phyloP scores from a whole-genome alignment of 129 eudicot genomes.

The Sambucus nigra region DNA sequence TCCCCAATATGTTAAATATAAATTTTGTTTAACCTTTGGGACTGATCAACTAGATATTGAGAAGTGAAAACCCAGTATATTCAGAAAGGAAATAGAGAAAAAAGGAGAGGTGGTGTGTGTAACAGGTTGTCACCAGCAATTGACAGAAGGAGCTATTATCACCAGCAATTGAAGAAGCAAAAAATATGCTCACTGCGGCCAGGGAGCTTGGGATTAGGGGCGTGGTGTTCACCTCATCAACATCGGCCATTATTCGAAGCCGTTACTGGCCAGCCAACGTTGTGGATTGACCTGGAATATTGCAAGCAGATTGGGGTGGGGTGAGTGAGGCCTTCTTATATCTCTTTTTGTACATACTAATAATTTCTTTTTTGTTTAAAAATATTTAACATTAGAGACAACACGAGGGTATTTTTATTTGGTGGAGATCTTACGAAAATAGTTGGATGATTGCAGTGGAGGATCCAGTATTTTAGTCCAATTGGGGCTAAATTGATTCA shows the following conservation, averaged over 20 bases:
- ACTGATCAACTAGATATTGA: too few species aligned
- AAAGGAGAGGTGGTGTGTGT: slow-evolving; percentile 53
- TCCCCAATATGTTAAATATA: too few species aligned
- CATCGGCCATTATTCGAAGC: slow-evolving; percentile 71
- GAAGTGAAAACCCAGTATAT: too few species aligned
- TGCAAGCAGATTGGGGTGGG: slow-evolving; percentile 80
- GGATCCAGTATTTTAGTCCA: too few species aligned
- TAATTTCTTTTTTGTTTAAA: too few species aligned
- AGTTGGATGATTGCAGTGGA: too few species aligned
- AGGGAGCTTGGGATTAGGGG: slow-evolving; percentile 74
- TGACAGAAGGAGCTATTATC: slow-evolving; percentile 54
- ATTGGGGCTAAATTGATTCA: too few species aligned
- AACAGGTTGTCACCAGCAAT: slow-evolving; percentile 34
- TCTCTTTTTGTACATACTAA: too few species aligned
- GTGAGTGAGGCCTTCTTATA: slow-evolving; percentile 18
- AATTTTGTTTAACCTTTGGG: too few species aligned
- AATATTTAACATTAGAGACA: too few species aligned
- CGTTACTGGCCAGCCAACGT: slow-evolving; percentile 69
- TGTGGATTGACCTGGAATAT: slow-evolving; percentile 76
- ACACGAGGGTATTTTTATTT: too few species aligned
- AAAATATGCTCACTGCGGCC: slow-evolving; percentile 78
- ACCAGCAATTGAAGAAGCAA: slow-evolving; percentile 84
- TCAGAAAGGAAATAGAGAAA: background rate
- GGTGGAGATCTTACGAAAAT: too few species aligned
- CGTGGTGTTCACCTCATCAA: slow-evolving; percentile 85